Conservation (phyloP, 441 rosid genomes). For the Capsella rubella region DNA sequence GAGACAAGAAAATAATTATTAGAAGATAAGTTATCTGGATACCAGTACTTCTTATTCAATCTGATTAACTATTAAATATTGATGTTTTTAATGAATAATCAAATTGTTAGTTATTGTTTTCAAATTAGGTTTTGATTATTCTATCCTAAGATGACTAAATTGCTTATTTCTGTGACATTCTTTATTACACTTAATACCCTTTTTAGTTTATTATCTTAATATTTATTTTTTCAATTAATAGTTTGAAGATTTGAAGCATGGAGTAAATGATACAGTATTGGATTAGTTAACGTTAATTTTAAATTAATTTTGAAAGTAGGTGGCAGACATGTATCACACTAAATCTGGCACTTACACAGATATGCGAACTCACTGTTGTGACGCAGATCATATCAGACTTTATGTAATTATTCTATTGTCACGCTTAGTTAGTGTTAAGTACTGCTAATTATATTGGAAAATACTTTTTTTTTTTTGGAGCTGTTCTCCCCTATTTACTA, state of each 20-base stretch:
- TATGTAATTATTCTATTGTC: slow-evolving; percentile 32
- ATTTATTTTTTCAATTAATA: not conserved
- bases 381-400: slow-evolving; percentile 4
- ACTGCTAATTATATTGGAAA: not conserved
- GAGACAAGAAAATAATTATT: too few species aligned
- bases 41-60: not conserved
- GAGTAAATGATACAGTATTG: not conserved
- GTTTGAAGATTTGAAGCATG: slow-evolving; percentile 1
- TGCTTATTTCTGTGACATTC: not conserved
- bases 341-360: slow-evolving; percentile 37
- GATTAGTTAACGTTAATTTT: slow-evolving; percentile 3
- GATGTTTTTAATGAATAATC: too few species aligned
- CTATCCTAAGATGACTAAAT: not conserved
- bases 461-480: not conserved
- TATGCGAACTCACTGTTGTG: slow-evolving; percentile 32
- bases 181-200: too few species aligned
- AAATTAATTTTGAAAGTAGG: not conserved
- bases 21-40: too few species aligned
- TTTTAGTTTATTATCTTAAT: not conserved
- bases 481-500: slow-evolving; percentile 9
- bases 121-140: not conserved
- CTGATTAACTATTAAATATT: too few species aligned
- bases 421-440: slow-evolving; percentile 38
- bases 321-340: slow-evolving; percentile 43
- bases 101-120: too few species aligned